These are phyloP conservation scores for Ganoderma resinaceum DNA, from an alignment of 1,284 basidiomycete genomes.

Conservation along the genomic window DNA sequence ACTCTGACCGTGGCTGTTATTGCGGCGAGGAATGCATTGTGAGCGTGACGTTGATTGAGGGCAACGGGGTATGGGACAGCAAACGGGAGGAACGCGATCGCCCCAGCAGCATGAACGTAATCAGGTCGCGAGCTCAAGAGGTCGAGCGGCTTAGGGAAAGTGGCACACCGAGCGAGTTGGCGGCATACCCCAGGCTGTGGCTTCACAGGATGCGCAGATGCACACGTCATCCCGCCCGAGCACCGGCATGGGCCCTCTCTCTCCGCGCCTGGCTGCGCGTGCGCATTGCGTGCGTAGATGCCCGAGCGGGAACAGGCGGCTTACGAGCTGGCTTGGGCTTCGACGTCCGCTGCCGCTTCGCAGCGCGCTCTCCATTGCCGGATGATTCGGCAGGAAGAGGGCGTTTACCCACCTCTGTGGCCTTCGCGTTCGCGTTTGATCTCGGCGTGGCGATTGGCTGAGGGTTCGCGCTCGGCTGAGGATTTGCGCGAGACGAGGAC, in stretches of 20 bases:
- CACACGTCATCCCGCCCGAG: background rate
- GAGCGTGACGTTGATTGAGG: too few relatives aligned
- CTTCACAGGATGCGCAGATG: background rate
- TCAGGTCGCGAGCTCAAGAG: too few relatives aligned
- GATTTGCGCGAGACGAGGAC: background rate
- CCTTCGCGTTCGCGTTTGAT: background rate
- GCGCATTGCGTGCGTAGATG: background rate
- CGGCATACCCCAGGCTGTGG: too few relatives aligned
- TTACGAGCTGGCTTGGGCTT: background rate
- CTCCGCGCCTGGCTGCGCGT: background rate
- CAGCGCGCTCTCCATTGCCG: background rate
- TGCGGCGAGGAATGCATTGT: too few relatives aligned
- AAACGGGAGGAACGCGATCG: too few relatives aligned
- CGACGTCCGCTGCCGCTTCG: background rate
- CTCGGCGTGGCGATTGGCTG: background rate
- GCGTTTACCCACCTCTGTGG: background rate
- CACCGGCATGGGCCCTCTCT: background rate
- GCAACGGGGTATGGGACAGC: too few relatives aligned
- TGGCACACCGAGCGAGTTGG: too few relatives aligned
- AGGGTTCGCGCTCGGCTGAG: background rate
- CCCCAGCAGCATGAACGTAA: too few relatives aligned
- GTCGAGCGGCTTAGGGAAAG: too few relatives aligned
- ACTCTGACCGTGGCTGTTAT: too few relatives aligned
- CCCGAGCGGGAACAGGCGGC: background rate
- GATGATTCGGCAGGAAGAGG: background rate